Evolutionary conservation across 2,329 filamentous ascomycete species (phyloP).

Genomic region (Aspergillus persii): DNA sequence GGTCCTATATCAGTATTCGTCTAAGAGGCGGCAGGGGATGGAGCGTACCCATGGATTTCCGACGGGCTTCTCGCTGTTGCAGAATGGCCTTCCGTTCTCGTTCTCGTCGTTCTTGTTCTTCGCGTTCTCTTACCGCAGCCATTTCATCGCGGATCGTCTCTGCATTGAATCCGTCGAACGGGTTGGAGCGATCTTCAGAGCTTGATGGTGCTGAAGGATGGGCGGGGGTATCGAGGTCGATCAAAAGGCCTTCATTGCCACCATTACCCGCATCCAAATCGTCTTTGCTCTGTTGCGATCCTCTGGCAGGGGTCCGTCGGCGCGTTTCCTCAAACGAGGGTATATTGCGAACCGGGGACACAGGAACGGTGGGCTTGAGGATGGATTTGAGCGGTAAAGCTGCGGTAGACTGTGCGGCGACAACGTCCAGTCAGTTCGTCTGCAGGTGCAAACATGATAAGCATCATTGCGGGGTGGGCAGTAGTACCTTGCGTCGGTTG

Average conservation of each 20-base stretch:
- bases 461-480: conserved; percentile 3
- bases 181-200: conserved; percentile 46
- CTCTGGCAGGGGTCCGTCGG: conserved; percentile 40
- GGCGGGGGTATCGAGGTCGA: conserved; percentile 44
- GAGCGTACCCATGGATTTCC: conserved; percentile 74
- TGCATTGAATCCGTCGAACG: conserved; percentile 47
- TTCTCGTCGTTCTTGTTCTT: conserved; percentile 62
- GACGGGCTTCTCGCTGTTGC: conserved; percentile 78
- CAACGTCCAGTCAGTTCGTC: conserved; percentile 7
- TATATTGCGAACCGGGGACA: conserved; percentile 65
- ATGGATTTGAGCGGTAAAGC: conserved; percentile 62
- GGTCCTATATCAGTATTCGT: conserved; percentile 10
- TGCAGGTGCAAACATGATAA: neutral
- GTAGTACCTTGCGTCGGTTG: conserved; percentile 72
- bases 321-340: conserved; percentile 57
- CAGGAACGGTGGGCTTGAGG: conserved; percentile 71
- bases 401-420: conserved; percentile 37
- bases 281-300: conserved; percentile 20
- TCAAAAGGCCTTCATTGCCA: conserved; percentile 35
- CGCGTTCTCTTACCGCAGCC: conserved; percentile 65
- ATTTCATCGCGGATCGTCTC: conserved; percentile 49
- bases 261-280: conserved; percentile 19
- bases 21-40: neutral
- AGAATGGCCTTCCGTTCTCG: conserved; percentile 59
- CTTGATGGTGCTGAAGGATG: conserved; percentile 28